A percentile compares a stretch with the other conserved stretches of the same genome.
Evolutionary conservation across 2,329 filamentous ascomycete genomes (phyloP).

Genomic region (Exserohilum rostratum): DNA sequence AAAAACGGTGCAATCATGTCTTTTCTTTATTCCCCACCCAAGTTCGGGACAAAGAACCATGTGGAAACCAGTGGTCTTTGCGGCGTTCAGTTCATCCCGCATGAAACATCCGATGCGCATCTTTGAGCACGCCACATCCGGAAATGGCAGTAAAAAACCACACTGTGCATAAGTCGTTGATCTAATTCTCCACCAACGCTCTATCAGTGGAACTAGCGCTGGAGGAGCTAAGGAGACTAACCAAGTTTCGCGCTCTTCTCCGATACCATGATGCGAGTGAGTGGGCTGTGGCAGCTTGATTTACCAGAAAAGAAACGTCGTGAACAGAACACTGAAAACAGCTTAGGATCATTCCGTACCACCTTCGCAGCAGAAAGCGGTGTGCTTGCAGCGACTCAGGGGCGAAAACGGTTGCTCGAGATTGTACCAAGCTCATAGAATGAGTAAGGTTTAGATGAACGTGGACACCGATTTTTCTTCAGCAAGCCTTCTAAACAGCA

Average conservation of each 20-base stretch:
- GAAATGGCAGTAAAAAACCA: not conserved
- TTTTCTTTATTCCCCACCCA: not conserved
- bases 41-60: not conserved
- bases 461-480: too few relatives aligned
- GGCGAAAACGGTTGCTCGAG: not conserved
- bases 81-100: not conserved
- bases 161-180: conserved; percentile 5
- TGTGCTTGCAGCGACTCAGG: not conserved
- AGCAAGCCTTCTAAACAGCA: too few relatives aligned
- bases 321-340: too few relatives aligned
- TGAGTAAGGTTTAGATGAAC: too few relatives aligned
- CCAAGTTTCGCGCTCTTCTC: not conserved
- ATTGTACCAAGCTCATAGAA: too few relatives aligned
- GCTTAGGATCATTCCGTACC: not conserved
- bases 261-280: not conserved
- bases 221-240: not conserved
- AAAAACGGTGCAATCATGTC: not conserved
- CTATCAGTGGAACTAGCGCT: not conserved
- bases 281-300: too few relatives aligned
- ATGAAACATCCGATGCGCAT: not conserved
- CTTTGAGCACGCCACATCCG: conserved; percentile 6
- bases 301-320: too few relatives aligned
- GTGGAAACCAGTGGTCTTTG: not conserved
- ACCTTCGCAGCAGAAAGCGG: not conserved
- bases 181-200: not conserved